Conservation (phyloP, 805 yeast genomes). For the Saccharomyces mikatae region DNA sequence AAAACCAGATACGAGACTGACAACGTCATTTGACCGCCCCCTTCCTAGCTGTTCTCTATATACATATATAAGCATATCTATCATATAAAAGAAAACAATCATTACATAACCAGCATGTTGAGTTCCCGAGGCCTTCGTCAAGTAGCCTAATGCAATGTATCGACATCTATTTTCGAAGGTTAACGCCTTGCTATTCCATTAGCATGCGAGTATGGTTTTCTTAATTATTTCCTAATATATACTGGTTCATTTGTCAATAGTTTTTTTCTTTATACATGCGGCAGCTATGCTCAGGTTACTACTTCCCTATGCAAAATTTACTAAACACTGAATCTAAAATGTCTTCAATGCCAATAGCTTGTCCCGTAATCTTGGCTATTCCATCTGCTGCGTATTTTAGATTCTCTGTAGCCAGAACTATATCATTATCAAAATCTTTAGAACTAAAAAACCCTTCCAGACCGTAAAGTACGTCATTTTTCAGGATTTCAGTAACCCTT, state of each 20-base stretch:
- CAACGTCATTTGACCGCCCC: neutral
- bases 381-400: slow-evolving; percentile 71
- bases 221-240: neutral
- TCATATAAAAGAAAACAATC: neutral
- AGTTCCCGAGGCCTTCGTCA: neutral
- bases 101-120: neutral
- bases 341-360: slow-evolving; percentile 81
- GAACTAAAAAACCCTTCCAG: slow-evolving; percentile 52
- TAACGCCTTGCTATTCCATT: neutral
- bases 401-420: slow-evolving; percentile 74
- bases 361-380: slow-evolving; percentile 88
- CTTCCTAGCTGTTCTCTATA: neutral
- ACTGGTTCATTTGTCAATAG: neutral
- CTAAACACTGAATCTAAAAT: slow-evolving; percentile 85
- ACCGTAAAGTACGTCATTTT: slow-evolving; percentile 70
- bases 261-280: neutral
- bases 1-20: neutral
- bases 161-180: neutral
- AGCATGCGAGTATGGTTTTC: no score
- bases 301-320: slow-evolving; percentile 90
- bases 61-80: neutral
- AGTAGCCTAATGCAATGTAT: neutral
- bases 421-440: slow-evolving; percentile 46
- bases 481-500: slow-evolving; percentile 66
- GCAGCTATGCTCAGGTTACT: slow-evolving; percentile 29